Percentiles rank a stretch among this genome's conserved stretches.
Conservation (phyloP, 768 basidiomycete genomes). For the Tulasnella sp. region DNA sequence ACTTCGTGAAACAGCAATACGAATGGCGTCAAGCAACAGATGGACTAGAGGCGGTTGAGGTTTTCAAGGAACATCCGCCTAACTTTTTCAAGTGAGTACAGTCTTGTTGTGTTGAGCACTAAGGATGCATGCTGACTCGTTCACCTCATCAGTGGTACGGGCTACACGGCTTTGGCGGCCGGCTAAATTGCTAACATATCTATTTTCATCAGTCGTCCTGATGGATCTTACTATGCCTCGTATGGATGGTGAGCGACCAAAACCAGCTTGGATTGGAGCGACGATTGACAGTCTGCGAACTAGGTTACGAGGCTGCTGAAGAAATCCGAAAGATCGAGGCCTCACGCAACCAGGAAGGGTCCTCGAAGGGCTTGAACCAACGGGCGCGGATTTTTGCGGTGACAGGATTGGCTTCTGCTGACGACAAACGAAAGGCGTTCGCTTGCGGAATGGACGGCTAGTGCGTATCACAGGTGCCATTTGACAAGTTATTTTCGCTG, state of each 20-base stretch:
- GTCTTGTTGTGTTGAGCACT: background rate
- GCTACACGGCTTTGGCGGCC: background rate
- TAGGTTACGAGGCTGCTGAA: conserved; percentile 80
- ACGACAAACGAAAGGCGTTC: conserved; percentile 90
- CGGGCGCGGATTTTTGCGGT: conserved; percentile 69
- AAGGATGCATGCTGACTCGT: conserved; percentile 8
- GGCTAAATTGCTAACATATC: background rate
- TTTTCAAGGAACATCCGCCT: conserved; percentile 59
- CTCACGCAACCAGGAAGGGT: conserved; percentile 46
- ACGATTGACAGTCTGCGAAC: background rate
- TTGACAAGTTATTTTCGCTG: conserved; percentile 12
- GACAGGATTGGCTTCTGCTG: conserved; percentile 83
- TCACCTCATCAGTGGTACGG: conserved; percentile 31
- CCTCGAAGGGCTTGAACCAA: conserved; percentile 37
- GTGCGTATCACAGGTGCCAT: conserved; percentile 54
- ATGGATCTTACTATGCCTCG: conserved; percentile 92
- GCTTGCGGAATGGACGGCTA: conserved; percentile 95
- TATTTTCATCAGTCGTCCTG: conserved; percentile 63
- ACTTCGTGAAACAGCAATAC: conserved; percentile 56
- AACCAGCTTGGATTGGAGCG: background rate
- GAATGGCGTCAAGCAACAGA: conserved; percentile 79
- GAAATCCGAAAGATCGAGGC: conserved; percentile 80
- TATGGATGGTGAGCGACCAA: conserved; percentile 71
- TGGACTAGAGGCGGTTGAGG: conserved; percentile 79
- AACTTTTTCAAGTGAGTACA: conserved; percentile 82